Conservation (phyloP, 176 grass and related monocot genomes). For the Panicum miliaceum region DNA sequence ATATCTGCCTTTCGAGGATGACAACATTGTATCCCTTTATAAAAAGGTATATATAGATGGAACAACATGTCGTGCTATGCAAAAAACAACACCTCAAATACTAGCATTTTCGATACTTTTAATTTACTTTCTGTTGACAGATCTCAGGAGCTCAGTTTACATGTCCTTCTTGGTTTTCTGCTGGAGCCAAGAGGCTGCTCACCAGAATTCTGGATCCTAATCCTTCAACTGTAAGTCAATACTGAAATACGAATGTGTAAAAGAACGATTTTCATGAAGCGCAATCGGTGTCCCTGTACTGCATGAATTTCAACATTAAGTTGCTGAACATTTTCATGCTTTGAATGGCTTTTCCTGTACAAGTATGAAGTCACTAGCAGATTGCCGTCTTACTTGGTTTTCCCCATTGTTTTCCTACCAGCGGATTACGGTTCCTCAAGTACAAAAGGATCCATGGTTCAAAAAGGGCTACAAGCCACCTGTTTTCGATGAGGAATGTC, state of each 20-base stretch:
- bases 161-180: conserved; percentile 83
- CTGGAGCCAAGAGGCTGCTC: conserved; percentile 72
- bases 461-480: conserved; percentile 80
- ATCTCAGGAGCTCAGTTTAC: conserved; percentile 78
- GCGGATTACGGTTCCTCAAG: conserved; percentile 75
- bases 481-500: conserved; percentile 59
- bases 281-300: background rate
- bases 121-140: conserved; percentile 44
- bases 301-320: background rate
- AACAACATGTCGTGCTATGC: background rate
- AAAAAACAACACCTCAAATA: background rate
- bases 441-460: conserved; percentile 86
- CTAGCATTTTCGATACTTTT: background rate
- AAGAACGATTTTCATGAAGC: conserved; percentile 19
- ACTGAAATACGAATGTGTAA: background rate
- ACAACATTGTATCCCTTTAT: conserved; percentile 66
- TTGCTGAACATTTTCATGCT: background rate
- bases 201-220: conserved; percentile 78
- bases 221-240: conserved; percentile 68
- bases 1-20: conserved; percentile 88
- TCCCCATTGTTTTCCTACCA: conserved; percentile 21
- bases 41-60: conserved; percentile 56
- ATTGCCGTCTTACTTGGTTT: conserved; percentile 26
- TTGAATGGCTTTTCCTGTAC: background rate
- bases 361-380: background rate